These are phyloP conservation scores for Filosporella fistucella DNA, from an alignment of 495 filamentous ascomycete species.

Conservation along the genomic window DNA sequence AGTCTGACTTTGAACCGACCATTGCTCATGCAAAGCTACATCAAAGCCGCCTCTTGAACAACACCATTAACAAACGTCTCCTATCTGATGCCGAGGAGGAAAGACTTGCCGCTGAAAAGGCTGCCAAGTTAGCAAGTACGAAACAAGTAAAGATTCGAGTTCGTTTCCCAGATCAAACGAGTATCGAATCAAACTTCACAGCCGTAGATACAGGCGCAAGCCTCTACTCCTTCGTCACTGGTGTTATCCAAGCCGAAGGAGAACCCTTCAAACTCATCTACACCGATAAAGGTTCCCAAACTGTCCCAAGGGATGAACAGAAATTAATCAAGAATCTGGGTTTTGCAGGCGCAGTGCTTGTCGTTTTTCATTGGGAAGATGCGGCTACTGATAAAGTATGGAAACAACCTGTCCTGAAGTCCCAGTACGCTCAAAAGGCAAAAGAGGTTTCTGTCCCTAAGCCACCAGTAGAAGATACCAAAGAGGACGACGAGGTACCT, in stretches of 20 bases:
- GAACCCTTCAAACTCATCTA: slow-evolving; percentile 44
- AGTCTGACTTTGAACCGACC: slow-evolving; percentile 75
- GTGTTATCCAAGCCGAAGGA: slow-evolving; percentile 39
- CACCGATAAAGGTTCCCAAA: slow-evolving; percentile 14
- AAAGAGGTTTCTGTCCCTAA: slow-evolving; percentile 52
- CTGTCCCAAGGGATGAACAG: slow-evolving; percentile 35
- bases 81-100: slow-evolving; percentile 64
- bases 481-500: slow-evolving; percentile 34
- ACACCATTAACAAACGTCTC: slow-evolving; percentile 63
- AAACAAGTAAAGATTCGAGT: slow-evolving; percentile 71
- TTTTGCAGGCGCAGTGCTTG: slow-evolving; percentile 61
- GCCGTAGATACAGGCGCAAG: slow-evolving; percentile 56
- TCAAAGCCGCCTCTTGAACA: slow-evolving; percentile 63
- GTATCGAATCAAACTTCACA: slow-evolving; percentile 59
- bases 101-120: slow-evolving; percentile 50
- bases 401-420: slow-evolving; percentile 52
- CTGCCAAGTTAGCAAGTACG: slow-evolving; percentile 57
- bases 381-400: slow-evolving; percentile 40
- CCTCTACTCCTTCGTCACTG: slow-evolving; percentile 63
- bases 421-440: slow-evolving; percentile 61
- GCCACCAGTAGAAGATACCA: slow-evolving; percentile 30
- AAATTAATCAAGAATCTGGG: slow-evolving; percentile 69
- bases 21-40: slow-evolving; percentile 81
- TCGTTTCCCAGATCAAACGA: slow-evolving; percentile 80
- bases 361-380: slow-evolving; percentile 77